phyloP scores from a whole-genome alignment of 768 basidiomycete species.

The Podaxis sp. region DNA sequence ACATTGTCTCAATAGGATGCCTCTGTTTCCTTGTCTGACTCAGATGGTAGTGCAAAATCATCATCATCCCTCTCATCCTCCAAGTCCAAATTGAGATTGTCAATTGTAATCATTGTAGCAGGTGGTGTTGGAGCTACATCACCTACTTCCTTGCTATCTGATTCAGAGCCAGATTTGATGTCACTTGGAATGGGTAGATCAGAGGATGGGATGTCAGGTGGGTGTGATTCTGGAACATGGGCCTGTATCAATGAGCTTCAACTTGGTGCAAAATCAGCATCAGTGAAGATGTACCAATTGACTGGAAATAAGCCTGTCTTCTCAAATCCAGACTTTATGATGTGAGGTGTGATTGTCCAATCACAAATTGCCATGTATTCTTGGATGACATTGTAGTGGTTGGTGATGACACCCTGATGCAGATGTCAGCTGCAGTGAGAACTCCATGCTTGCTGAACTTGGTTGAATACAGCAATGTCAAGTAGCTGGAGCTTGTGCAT shows the following conservation, averaged over 20 bases:
- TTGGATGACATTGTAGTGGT: slow-evolving; percentile 5
- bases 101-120: too few relatives aligned
- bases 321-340: slow-evolving; percentile 23
- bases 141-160: background rate
- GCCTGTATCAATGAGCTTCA: slow-evolving; percentile 17
- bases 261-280: slow-evolving; percentile 27
- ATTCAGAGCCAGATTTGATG: background rate
- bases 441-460: slow-evolving; percentile 29
- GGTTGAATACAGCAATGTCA: slow-evolving; percentile 40
- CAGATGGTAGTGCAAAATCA: too few relatives aligned
- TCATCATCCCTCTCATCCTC: too few relatives aligned
- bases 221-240: slow-evolving; percentile 20
- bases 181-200: background rate
- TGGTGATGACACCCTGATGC: slow-evolving; percentile 1
- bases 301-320: slow-evolving; percentile 27
- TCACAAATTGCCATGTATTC: slow-evolving; percentile 21
- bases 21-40: too few relatives aligned
- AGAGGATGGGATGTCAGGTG: slow-evolving; percentile 8
- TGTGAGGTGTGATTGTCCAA: slow-evolving; percentile 15
- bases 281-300: slow-evolving; percentile 25
- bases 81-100: background rate
- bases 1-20: too few relatives aligned
- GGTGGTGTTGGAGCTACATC: too few relatives aligned
- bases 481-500: slow-evolving; percentile 43
- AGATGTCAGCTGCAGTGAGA: slow-evolving; percentile 19